Base-by-base conservation (phyloP, 2,329 filamentous ascomycete species). In the Colletotrichum trifolii region DNA sequence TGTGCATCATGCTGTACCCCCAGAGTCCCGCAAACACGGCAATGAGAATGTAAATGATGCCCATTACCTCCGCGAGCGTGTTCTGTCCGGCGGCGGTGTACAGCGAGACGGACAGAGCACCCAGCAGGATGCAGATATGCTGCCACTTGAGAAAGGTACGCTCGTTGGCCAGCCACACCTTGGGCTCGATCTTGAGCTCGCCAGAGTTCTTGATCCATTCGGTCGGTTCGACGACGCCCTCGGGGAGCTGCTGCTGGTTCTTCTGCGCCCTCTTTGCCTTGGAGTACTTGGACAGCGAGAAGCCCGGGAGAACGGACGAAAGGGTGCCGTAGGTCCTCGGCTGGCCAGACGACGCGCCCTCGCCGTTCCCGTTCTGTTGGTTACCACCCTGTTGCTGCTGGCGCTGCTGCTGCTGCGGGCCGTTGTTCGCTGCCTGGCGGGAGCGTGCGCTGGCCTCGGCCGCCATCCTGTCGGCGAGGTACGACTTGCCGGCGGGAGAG, bases 121-220 rank as follows among this genome's bases (percentile, higher is more conserved):
- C 94, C 33, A 99, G 88, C 12, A 99, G 84, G 53, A 99, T 88
- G 67, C 89, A 91, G 73, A 99, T 94, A 77, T 98, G 94, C 82
- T 98, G 93, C 96, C 96, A 99, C 78, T 97, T 98, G 78, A 99
- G 90, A 76, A 97, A 99, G 0, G 96, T 99, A 67, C 96, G 91
- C 80, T 99, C 95, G 78, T 99, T 99, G 59, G 96, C 96, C 62
- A 99, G 89, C 95, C 96, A 99, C 36, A 99, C 95, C 79, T 99
- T 99, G 67, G 93, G 94, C 81, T 99, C 96, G 62, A 99, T 93
- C 74, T 94, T 91, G 69, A 98, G 86, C 40, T 94, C 92, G 3
- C 96, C 95, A 39, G 91, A 87, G 78, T 99, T 96, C 82, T 99
- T 99, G 83, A 99, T 92, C 89, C 95, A 96, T 69, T 89, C 85